Evolutionary conservation across 148 eudicot genomes (phyloP).

Genomic region (Rhododendron williamsianum): DNA sequence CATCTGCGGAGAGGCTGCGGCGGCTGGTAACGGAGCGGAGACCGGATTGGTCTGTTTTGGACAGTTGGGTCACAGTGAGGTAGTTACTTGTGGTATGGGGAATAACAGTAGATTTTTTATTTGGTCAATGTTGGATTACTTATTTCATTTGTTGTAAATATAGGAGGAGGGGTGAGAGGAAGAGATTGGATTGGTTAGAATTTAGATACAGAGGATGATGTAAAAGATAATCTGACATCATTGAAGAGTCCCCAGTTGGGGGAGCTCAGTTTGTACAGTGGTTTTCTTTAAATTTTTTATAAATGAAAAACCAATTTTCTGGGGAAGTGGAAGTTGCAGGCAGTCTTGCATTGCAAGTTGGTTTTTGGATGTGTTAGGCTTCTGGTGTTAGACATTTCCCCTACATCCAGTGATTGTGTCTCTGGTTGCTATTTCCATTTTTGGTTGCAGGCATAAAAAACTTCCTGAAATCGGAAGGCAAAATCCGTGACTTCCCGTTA

Average conservation of each 20-base stretch:
- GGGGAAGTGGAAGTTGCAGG: conserved; percentile 4
- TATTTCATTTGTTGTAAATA: not conserved
- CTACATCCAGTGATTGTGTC: not conserved
- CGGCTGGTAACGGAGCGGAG: conserved; percentile 14
- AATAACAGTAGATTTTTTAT: not conserved
- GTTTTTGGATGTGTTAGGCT: conserved; percentile 6
- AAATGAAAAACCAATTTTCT: not conserved
- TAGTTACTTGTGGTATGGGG: not conserved
- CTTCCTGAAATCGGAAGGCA: not conserved
- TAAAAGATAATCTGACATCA: not conserved
- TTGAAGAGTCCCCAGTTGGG: not conserved
- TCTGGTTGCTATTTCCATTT: not conserved
- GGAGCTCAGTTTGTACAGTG: not conserved
- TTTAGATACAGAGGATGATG: not conserved
- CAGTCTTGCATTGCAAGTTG: not conserved
- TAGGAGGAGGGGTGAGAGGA: not conserved
- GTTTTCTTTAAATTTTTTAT: not conserved
- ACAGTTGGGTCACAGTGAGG: conserved; percentile 34
- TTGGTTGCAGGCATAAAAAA: not conserved
- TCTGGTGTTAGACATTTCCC: not conserved
- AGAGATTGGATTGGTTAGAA: not conserved
- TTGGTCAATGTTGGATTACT: not conserved
- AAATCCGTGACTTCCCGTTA: not conserved
- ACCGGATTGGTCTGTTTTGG: conserved; percentile 25
- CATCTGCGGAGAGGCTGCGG: conserved; percentile 25